Conservation (phyloP, 495 filamentous ascomycete species). For the Penicillium taxi region DNA sequence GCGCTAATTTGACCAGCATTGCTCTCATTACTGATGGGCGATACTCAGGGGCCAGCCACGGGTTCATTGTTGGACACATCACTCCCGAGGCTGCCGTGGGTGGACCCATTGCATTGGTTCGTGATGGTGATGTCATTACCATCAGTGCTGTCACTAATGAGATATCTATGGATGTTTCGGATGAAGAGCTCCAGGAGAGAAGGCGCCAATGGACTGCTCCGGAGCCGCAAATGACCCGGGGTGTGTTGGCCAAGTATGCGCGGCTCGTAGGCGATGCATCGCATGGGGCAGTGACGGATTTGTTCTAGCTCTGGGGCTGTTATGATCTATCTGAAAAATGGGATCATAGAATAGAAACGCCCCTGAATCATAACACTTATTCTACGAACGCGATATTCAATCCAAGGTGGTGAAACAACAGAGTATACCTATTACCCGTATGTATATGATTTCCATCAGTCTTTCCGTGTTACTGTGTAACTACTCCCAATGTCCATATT, state of each 20-base stretch:
- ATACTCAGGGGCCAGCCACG: constrained; percentile 84
- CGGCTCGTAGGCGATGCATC: constrained; percentile 64
- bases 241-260: constrained; percentile 87
- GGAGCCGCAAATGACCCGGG: constrained; percentile 66
- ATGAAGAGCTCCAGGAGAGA: constrained; percentile 63
- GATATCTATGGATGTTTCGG: constrained; percentile 65
- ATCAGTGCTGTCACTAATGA: constrained; percentile 79
- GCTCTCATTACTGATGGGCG: constrained; percentile 91
- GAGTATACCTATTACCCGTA: no score
- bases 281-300: constrained; percentile 55
- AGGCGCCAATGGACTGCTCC: constrained; percentile 67
- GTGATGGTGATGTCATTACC: constrained; percentile 74
- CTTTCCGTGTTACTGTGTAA: no score
- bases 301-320: constrained; percentile 23
- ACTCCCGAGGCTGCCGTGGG: constrained; percentile 82
- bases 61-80: constrained; percentile 94
- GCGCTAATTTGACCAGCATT: constrained; percentile 78
- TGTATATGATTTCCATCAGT: no score
- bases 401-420: no score
- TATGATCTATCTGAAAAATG: no score
- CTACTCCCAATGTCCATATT: no score
- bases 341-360: no score
- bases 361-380: no score
- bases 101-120: constrained; percentile 73
- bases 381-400: no score